These are phyloP conservation scores for Fusarium sp. DNA, from an alignment of 2,329 filamentous ascomycete genomes.

Conservation along the genomic window DNA sequence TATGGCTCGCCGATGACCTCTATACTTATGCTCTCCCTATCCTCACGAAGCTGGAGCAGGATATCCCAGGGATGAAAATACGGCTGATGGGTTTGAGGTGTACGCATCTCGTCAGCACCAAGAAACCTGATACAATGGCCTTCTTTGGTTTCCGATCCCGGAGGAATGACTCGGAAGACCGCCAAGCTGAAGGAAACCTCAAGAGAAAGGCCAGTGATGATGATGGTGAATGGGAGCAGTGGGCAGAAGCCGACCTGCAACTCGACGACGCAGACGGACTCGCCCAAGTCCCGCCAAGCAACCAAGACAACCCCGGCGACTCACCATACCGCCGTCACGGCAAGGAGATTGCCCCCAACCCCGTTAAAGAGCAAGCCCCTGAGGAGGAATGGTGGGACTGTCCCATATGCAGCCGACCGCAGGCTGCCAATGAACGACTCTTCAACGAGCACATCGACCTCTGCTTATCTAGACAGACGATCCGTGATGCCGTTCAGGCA, in stretches of 20 bases:
- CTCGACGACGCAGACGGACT: conserved; percentile 35
- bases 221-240: conserved; percentile 73
- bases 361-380: conserved; percentile 52
- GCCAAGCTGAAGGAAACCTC: conserved; percentile 19
- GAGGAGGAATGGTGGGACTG: conserved; percentile 82
- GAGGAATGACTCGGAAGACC: conserved; percentile 37
- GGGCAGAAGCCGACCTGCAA: conserved; percentile 75
- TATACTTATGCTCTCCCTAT: conserved; percentile 88
- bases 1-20: conserved; percentile 83
- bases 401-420: conserved; percentile 86
- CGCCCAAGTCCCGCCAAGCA: conserved; percentile 19
- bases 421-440: conserved; percentile 78
- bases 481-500: conserved; percentile 84
- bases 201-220: conserved; percentile 57
- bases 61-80: conserved; percentile 83
- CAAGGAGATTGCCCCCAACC: conserved; percentile 67
- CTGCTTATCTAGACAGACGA: conserved; percentile 88
- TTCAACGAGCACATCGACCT: conserved; percentile 96
- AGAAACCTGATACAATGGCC: conserved; percentile 81
- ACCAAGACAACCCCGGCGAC: conserved; percentile 21
- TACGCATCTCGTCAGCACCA: conserved; percentile 89
- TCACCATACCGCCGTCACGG: conserved; percentile 56
- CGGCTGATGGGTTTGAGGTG: conserved; percentile 91
- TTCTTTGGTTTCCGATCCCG: conserved; percentile 81
- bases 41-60: conserved; percentile 85